Base-by-base conservation (phyloP, 2,329 filamentous ascomycete species). In the Fusarium solani-melongenae region DNA sequence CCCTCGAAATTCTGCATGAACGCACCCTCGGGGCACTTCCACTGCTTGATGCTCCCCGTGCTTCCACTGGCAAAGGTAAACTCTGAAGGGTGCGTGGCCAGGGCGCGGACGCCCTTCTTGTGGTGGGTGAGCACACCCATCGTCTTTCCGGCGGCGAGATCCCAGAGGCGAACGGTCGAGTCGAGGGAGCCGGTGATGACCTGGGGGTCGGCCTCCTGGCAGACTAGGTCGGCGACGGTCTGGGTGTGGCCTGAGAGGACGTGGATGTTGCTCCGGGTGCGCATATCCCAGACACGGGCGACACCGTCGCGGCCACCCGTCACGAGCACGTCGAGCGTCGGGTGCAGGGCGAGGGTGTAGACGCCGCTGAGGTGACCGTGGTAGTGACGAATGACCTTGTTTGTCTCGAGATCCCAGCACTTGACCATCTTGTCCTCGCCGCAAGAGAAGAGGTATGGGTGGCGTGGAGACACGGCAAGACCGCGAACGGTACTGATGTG, bases 391-490 rank as follows among this genome's bases (percentile, higher is more conserved):
- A 98, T 98, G 69, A 99, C 96, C 83, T 98, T 98, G 86, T 99
- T 99, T n/a, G 96, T 98, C 83, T 99, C 96, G 74, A 99, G 86
- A 85, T 99, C 96, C 96, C 96, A 99, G 85, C 96, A 99, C 84
- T 99, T 99, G 71, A 99, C 96, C 95, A 98, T 98, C 86, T 99
- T 99, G 82, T 99, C 96, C 83, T 99, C 96, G 67, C 94, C 97
- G 79, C 96, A 99, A 12, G 95, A 98, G 83, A 99, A 99, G 11
- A 99, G 89, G 80, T 99, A 99, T 0, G 96, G 97, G 84, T 99
- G 96, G 55, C 96, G 88, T 17, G 95, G 94, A 22, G 94, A 98
- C 9, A 99, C 94, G 0, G 96, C 96, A 56, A 99, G 88, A 3
- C 96, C 96, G 62, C 95, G 92, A 1, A 98, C 95, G 6, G 94